Evolutionary conservation across 257 asterid species (phyloP).

Genomic region (Lithospermum erythrorhizon): DNA sequence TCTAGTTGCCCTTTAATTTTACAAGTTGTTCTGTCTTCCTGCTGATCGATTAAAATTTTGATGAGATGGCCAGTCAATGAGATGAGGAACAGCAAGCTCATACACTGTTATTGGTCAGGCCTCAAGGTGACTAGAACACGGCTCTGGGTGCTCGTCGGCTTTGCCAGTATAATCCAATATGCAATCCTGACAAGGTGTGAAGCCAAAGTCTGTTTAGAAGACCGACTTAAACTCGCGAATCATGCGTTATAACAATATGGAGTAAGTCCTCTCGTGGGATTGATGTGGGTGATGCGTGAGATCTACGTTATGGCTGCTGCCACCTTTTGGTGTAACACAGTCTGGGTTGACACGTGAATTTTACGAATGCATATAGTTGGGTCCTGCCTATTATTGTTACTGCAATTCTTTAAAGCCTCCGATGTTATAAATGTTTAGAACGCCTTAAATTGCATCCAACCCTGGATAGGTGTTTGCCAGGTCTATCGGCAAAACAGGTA

Average conservation of each 20-base stretch:
- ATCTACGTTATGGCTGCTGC: neutral
- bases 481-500: neutral
- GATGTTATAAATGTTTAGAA: neutral
- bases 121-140: neutral
- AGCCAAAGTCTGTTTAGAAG: neutral
- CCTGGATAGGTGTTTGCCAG: neutral
- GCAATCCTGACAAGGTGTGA: neutral
- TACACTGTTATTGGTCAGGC: neutral
- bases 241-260: neutral
- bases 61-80: neutral
- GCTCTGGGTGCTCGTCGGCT: neutral
- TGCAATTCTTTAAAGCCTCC: too few species aligned
- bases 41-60: neutral
- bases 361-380: neutral
- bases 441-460: neutral
- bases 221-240: neutral
- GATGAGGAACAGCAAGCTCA: neutral
- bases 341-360: too few species aligned
- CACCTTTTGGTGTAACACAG: too few species aligned
- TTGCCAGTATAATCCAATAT: neutral
- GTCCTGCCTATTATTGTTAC: neutral
- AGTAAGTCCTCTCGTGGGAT: neutral
- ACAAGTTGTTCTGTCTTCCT: neutral
- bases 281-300: neutral
- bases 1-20: neutral